phyloP scores from a whole-genome alignment of 495 filamentous ascomycete genomes.

The Friedmanniomyces simplex region DNA sequence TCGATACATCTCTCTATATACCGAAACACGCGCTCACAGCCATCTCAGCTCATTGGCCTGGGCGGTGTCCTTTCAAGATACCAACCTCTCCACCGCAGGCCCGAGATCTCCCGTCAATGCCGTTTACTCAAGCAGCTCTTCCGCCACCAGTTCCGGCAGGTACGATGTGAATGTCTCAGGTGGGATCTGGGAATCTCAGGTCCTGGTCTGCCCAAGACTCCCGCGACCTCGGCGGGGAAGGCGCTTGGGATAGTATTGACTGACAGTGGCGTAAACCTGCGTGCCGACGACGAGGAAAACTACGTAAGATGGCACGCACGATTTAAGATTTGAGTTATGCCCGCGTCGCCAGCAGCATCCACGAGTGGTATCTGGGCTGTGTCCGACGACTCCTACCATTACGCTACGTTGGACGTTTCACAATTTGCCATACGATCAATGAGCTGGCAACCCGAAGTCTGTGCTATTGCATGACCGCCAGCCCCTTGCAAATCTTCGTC shows the following conservation, averaged over 20 bases:
- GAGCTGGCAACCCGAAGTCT: too few relatives aligned
- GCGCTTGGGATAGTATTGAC: slow-evolving; percentile 40
- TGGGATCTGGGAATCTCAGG: slow-evolving; percentile 34
- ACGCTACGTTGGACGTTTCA: too few relatives aligned
- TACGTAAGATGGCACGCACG: slow-evolving; percentile 40
- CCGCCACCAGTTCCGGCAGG: slow-evolving; percentile 35
- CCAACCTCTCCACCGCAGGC: slow-evolving; percentile 30
- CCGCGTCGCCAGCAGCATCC: slow-evolving; percentile 40
- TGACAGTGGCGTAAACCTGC: slow-evolving; percentile 38
- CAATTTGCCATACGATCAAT: too few relatives aligned
- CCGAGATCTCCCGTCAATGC: neutral
- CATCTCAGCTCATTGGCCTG: neutral
- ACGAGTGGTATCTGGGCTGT: slow-evolving; percentile 41
- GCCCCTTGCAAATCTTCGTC: too few relatives aligned
- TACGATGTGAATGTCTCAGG: slow-evolving; percentile 39
- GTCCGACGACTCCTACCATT: too few relatives aligned
- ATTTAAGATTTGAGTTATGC: slow-evolving; percentile 32
- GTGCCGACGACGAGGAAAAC: slow-evolving; percentile 35
- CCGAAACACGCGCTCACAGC: neutral
- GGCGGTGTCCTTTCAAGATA: slow-evolving; percentile 34
- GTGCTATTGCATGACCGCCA: too few relatives aligned
- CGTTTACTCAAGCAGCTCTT: slow-evolving; percentile 46
- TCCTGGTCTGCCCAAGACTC: slow-evolving; percentile 39
- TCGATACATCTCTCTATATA: too few relatives aligned
- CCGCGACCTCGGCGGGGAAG: slow-evolving; percentile 41